These are phyloP conservation scores for Pluteus cervinus DNA, from an alignment of 768 basidiomycete species.

Conservation along the genomic window DNA sequence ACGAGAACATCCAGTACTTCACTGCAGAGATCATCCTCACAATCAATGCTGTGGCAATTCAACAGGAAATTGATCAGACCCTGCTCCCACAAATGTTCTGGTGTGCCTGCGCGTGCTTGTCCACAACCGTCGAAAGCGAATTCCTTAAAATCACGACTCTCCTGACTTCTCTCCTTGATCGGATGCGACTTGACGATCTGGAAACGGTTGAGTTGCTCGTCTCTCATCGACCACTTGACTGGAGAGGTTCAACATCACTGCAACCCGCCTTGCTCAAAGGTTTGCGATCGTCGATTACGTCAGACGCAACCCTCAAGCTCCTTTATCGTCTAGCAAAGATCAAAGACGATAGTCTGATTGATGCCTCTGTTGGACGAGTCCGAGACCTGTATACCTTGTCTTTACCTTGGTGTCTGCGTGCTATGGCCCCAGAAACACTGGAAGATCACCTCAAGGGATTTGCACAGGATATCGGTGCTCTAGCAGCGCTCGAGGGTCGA, in stretches of 20 bases:
- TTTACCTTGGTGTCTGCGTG: conserved; percentile 85
- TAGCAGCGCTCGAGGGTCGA: conserved; percentile 69
- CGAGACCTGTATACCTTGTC: conserved; percentile 78
- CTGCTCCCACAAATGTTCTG: conserved; percentile 84
- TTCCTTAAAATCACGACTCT: conserved; percentile 64
- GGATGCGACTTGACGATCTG: conserved; percentile 66
- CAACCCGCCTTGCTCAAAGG: conserved; percentile 73
- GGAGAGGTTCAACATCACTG: conserved; percentile 58
- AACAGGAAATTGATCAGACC: conserved; percentile 48
- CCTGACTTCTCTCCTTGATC: conserved; percentile 57
- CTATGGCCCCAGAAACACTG: conserved; percentile 58
- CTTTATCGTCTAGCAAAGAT: conserved; percentile 59
- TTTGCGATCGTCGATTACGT: conserved; percentile 72
- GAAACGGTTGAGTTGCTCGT: conserved; percentile 64
- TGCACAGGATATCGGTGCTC: conserved; percentile 61
- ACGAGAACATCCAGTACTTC: conserved; percentile 75
- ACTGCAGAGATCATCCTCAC: conserved; percentile 79
- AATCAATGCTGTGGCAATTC: conserved; percentile 53
- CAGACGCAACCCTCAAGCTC: conserved; percentile 57
- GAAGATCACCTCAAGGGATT: conserved; percentile 62
- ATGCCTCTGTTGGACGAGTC: conserved; percentile 62
- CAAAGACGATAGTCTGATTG: conserved; percentile 60
- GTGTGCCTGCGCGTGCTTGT: conserved; percentile 76
- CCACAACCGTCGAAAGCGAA: conserved; percentile 78
- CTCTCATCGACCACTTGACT: conserved; percentile 61